Percentiles rank a stretch among this genome's conserved stretches.
Evolutionary conservation across 306 rosid species (phyloP).

Genomic region (Cotoneaster glaucophyllus): DNA sequence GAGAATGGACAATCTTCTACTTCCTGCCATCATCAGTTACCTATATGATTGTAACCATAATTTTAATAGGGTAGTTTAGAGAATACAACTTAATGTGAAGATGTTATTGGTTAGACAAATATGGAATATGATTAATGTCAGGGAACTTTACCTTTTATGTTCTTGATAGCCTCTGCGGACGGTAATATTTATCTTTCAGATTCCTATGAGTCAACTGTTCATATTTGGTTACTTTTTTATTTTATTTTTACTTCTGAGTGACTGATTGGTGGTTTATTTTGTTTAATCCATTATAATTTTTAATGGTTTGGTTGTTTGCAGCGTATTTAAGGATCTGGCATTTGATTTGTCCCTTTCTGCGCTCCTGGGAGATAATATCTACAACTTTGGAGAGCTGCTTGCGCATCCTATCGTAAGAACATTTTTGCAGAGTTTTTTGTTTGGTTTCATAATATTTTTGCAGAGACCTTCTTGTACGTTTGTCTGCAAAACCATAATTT

Average conservation of each 20-base stretch:
- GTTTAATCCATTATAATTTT: constrained; percentile 6
- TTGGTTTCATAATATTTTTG: neutral
- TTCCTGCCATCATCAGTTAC: neutral
- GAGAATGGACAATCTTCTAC: neutral
- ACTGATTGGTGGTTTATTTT: neutral
- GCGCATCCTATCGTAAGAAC: constrained; percentile 94
- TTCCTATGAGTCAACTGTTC: neutral
- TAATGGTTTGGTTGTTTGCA: constrained; percentile 3
- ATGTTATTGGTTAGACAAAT: neutral
- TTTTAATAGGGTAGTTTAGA: neutral
- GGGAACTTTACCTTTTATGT: neutral
- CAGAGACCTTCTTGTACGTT: no score
- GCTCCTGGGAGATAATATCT: constrained; percentile 89
- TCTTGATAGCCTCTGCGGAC: neutral
- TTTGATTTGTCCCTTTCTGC: constrained; percentile 98
- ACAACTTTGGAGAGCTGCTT: constrained; percentile 97
- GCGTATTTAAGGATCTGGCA: constrained; percentile 71
- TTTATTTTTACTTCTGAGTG: neutral
- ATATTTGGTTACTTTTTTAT: neutral
- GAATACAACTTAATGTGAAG: neutral
- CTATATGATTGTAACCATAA: neutral
- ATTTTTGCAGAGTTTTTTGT: neutral
- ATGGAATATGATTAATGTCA: neutral
- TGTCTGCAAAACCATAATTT: no score
- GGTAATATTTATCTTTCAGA: neutral